A percentile compares a stretch with the other conserved stretches of the same genome.
Conservation (phyloP, 2,329 filamentous ascomycete species). For the Monilinia laxa region DNA sequence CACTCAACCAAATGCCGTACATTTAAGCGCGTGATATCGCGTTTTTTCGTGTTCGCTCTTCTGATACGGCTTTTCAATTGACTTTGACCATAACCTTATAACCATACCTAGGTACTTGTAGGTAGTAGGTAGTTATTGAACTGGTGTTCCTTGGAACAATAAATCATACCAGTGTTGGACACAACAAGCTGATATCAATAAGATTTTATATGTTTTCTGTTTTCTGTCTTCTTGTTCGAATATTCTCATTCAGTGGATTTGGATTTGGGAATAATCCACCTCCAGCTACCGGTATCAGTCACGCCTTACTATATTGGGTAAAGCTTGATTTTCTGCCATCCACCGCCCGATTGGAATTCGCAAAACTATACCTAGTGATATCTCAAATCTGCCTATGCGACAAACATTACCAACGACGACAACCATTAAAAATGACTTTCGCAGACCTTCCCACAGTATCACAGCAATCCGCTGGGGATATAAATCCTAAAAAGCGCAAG, state of each 20-base stretch:
- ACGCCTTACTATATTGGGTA: background rate
- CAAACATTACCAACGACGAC: background rate
- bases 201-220: background rate
- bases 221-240: background rate
- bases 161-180: background rate
- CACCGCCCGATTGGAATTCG: constrained; percentile 9
- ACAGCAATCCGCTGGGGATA: constrained; percentile 40
- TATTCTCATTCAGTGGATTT: background rate
- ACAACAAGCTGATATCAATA: background rate
- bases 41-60: constrained; percentile 14
- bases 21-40: constrained; percentile 9
- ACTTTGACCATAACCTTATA: background rate
- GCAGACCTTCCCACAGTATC: constrained; percentile 18
- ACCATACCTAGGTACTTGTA: background rate
- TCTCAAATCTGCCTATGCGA: constrained; percentile 18
- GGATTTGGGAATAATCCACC: background rate
- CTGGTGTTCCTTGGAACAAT: background rate
- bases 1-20: constrained; percentile 4
- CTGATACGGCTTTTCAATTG: background rate
- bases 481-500: constrained; percentile 38
- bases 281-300: background rate
- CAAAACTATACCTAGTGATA: background rate
- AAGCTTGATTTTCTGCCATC: background rate
- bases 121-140: no score
- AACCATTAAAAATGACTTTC: constrained; percentile 13